These are phyloP conservation scores for Trichosporon coremiiforme DNA, from an alignment of 1,284 basidiomycete genomes.

Conservation along the genomic window DNA sequence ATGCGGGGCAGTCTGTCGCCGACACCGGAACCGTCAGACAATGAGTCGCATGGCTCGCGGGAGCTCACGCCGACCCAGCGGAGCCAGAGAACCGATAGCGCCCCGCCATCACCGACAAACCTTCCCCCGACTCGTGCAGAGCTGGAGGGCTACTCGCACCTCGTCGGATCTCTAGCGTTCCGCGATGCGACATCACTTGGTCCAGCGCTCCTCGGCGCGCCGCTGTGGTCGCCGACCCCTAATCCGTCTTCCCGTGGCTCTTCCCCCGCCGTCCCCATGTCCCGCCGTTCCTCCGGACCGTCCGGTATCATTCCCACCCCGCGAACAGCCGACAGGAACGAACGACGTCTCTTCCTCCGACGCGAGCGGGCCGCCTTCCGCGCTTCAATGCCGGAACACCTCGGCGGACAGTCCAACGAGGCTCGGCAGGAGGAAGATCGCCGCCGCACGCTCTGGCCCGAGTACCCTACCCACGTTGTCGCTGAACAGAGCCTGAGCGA, in stretches of 20 bases:
- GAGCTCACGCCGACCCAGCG: slow-evolving; percentile 2
- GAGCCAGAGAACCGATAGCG: neutral
- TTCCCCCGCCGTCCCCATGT: neutral
- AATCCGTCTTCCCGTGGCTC: neutral
- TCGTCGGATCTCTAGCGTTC: neutral
- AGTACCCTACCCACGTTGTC: neutral
- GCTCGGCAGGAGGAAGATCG: neutral
- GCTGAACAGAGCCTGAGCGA: neutral
- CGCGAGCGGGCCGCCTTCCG: neutral
- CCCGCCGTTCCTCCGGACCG: neutral
- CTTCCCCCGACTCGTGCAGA: slow-evolving; percentile 8
- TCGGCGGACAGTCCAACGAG: neutral
- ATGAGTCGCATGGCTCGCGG: neutral
- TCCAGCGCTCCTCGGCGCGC: neutral
- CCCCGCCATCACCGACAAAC: neutral
- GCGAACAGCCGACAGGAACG: neutral
- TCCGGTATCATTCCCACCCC: slow-evolving; percentile 2
- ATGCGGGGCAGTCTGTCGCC: slow-evolving; percentile 12
- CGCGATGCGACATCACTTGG: neutral
- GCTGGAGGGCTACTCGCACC: neutral
- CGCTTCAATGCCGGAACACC: neutral
- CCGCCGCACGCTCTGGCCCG: neutral
- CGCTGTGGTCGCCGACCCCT: neutral
- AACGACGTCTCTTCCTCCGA: neutral
- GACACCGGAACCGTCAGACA: slow-evolving; percentile 7